phyloP scores from a whole-genome alignment of 768 basidiomycete genomes.

The Amanita molliuscula region DNA sequence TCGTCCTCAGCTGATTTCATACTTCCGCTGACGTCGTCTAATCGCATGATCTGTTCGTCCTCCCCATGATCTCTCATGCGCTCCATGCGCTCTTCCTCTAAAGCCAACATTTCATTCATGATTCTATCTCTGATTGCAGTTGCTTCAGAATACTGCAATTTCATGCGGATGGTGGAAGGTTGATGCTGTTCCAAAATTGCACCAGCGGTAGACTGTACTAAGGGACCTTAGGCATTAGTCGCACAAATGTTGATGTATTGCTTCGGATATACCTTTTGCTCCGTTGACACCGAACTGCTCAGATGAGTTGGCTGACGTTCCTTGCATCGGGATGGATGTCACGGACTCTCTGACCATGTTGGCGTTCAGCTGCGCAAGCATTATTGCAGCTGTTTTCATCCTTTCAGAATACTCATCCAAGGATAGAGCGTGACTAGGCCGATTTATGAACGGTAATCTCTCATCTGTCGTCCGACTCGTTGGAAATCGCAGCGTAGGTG shows the following conservation, averaged over 20 bases:
- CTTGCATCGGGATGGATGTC: constrained; percentile 12
- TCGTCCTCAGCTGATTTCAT: constrained; percentile 82
- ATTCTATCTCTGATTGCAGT: constrained; percentile 88
- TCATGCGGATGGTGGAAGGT: constrained; percentile 42
- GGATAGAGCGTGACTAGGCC: constrained; percentile 37
- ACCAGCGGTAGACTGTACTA: constrained; percentile 8
- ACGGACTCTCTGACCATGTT: constrained; percentile 52
- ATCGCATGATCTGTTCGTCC: constrained; percentile 55
- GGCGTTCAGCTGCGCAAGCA: constrained; percentile 94
- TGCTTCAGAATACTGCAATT: constrained; percentile 74
- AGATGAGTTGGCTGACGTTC: constrained; percentile 7
- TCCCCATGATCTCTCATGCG: constrained; percentile 72
- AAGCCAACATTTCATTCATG: constrained; percentile 96
- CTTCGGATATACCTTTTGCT: constrained; percentile 14
- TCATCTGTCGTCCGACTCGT: constrained; percentile 1
- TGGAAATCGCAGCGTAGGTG: constrained; percentile 10
- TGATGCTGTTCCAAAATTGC: constrained; percentile 16
- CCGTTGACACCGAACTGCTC: constrained; percentile 14
- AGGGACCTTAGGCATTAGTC: constrained; percentile 12
- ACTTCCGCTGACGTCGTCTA: constrained; percentile 38
- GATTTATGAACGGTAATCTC: background rate
- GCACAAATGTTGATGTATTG: constrained; percentile 49
- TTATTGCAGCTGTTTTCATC: constrained; percentile 97
- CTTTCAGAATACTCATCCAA: constrained; percentile 97
- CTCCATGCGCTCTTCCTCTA: constrained; percentile 95